Evolutionary conservation across 1,284 basidiomycete genomes (phyloP).

Genomic region (Ceratobasidium sp.): DNA sequence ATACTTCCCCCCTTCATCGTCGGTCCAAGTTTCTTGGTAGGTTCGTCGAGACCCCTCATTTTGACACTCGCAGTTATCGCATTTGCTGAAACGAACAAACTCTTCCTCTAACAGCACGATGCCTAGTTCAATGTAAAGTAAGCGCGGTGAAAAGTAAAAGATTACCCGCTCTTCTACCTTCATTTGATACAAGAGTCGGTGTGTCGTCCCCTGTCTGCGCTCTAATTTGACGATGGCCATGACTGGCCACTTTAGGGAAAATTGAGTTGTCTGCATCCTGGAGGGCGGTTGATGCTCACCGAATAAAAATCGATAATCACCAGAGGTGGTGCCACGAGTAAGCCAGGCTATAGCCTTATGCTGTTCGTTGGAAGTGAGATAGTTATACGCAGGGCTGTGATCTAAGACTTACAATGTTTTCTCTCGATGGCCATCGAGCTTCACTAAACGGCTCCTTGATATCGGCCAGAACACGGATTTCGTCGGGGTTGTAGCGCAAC

Average conservation of each 20-base stretch:
- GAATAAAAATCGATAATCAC: constrained; percentile 17
- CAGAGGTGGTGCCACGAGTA: neutral
- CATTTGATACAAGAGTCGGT: neutral
- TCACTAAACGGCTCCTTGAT: neutral
- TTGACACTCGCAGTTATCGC: constrained; percentile 15
- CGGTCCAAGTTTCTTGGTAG: neutral
- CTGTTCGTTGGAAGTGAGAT: neutral
- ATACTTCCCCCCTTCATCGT: too few species aligned
- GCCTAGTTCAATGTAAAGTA: neutral
- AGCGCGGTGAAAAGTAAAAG: neutral
- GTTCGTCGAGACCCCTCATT: neutral
- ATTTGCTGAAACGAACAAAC: neutral
- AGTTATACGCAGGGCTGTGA: neutral
- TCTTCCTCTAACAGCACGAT: constrained; percentile 27
- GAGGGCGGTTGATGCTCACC: constrained; percentile 2
- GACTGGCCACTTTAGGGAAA: constrained; percentile 6
- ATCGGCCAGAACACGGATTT: constrained; percentile 37
- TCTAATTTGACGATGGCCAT: constrained; percentile 19
- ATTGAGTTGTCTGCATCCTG: neutral
- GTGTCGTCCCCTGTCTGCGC: neutral
- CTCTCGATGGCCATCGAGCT: neutral
- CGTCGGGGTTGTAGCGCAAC: neutral
- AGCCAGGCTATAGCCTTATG: constrained; percentile 10
- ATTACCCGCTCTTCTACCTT: constrained; percentile 8
- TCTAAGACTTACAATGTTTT: constrained; percentile 19